Evolutionary conservation across 225 moss, liverwort and hornwort genomes (phyloP).

Genomic region (Bryoerythrophyllum caledonicum): DNA sequence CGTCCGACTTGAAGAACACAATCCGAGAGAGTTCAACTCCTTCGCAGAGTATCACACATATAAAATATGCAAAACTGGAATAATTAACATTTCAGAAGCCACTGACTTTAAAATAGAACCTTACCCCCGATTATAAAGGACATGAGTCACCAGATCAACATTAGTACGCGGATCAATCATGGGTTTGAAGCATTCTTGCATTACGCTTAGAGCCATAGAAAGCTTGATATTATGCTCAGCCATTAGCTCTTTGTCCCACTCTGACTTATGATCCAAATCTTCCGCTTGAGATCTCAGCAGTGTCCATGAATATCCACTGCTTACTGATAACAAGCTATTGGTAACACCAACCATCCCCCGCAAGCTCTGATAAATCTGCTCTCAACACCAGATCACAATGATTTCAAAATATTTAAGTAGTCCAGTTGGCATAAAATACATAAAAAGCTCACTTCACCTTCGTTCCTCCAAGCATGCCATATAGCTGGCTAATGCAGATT

Average conservation of each 20-base stretch:
- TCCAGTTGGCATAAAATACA: neutral
- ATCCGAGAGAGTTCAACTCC: neutral
- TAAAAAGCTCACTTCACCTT: slow-evolving; percentile 5
- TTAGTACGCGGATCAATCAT: slow-evolving; percentile 96
- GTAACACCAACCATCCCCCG: slow-evolving; percentile 69
- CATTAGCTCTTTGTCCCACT: slow-evolving; percentile 63
- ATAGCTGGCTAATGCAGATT: slow-evolving; percentile 5
- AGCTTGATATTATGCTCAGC: slow-evolving; percentile 87
- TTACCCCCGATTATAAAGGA: slow-evolving; percentile 86
- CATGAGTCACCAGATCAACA: slow-evolving; percentile 83
- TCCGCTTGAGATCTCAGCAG: slow-evolving; percentile 83
- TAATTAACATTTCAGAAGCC: neutral
- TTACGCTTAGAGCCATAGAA: slow-evolving; percentile 84
- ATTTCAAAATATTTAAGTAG: slow-evolving; percentile 5
- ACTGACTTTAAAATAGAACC: slow-evolving; percentile 4
- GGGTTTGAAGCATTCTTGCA: slow-evolving; percentile 96
- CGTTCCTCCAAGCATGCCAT: slow-evolving; percentile 3
- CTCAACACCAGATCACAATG: slow-evolving; percentile 27
- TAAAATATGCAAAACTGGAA: neutral
- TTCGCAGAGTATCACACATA: neutral
- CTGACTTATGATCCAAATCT: slow-evolving; percentile 56
- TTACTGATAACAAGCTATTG: slow-evolving; percentile 50
- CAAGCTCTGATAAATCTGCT: slow-evolving; percentile 76
- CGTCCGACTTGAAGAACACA: slow-evolving; percentile 5
- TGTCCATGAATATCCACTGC: slow-evolving; percentile 74